phyloP scores from a whole-genome alignment of 2,329 filamentous ascomycete species.

The Alternaria hordeiaustralica region DNA sequence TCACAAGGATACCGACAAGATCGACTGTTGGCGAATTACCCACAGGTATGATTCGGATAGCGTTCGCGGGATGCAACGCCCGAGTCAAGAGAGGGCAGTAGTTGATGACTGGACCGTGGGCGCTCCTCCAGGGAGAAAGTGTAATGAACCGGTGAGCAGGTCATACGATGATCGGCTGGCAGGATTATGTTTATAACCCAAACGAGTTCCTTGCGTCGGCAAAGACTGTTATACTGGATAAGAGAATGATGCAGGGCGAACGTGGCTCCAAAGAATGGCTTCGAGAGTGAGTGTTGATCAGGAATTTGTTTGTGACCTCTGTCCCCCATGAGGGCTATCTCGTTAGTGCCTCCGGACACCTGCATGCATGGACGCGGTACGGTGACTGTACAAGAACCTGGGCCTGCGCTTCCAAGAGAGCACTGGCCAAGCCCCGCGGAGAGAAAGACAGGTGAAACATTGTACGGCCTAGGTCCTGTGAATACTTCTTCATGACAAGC shows the following conservation, averaged over 20 bases:
- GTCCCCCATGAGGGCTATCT: not conserved
- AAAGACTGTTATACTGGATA: not conserved
- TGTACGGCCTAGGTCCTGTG: conserved; percentile 11
- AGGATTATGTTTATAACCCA: conserved; percentile 25
- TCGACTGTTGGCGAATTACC: not conserved
- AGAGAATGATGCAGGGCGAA: not conserved
- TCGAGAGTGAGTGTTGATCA: not conserved
- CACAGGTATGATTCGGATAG: not conserved
- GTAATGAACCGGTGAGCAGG: conserved; percentile 5
- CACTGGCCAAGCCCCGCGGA: conserved; percentile 4
- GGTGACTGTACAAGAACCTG: conserved; percentile 7
- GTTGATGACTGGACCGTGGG: not conserved
- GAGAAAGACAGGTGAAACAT: conserved; percentile 18
- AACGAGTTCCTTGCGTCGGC: conserved; percentile 5
- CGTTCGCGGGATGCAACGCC: not conserved
- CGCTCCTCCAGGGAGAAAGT: not conserved
- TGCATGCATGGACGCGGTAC: conserved; percentile 8
- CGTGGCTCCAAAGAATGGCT: conserved; percentile 13
- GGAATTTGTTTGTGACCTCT: conserved; percentile 9
- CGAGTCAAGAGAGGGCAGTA: not conserved
- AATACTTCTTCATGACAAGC: conserved; percentile 8
- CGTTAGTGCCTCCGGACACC: conserved; percentile 6
- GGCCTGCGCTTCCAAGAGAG: conserved; percentile 9
- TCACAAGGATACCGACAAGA: not conserved
- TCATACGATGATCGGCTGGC: conserved; percentile 12